phyloP scores from a whole-genome alignment of 495 filamentous ascomycete genomes.

The Lichenothelia convexa region DNA sequence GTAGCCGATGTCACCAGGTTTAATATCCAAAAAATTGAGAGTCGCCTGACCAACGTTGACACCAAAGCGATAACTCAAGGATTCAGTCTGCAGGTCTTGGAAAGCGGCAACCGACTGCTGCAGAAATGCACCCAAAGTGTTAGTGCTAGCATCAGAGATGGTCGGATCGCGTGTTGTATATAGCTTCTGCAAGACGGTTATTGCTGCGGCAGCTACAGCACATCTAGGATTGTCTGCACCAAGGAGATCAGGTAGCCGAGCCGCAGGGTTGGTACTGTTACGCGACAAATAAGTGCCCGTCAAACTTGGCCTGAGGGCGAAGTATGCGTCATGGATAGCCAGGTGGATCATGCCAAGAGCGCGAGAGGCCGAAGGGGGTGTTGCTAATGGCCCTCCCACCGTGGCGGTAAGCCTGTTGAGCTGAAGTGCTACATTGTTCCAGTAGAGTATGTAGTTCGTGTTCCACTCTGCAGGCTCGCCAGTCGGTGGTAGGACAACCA shows the following conservation, averaged over 20 bases:
- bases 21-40: slow-evolving; percentile 11
- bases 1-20: slow-evolving; percentile 6
- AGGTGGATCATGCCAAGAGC: slow-evolving; percentile 18
- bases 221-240: slow-evolving; percentile 13
- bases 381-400: slow-evolving; percentile 7
- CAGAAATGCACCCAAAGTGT: slow-evolving; percentile 7
- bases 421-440: slow-evolving; percentile 16
- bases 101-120: slow-evolving; percentile 3
- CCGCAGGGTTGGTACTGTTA: slow-evolving; percentile 4
- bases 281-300: slow-evolving; percentile 9
- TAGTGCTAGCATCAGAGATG: slow-evolving; percentile 7
- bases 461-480: slow-evolving; percentile 3
- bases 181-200: slow-evolving; percentile 13
- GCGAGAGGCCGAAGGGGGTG: background rate
- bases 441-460: slow-evolving; percentile 20
- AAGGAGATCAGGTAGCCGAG: slow-evolving; percentile 1
- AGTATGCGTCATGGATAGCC: slow-evolving; percentile 20
- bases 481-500: background rate
- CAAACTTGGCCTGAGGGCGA: slow-evolving; percentile 13
- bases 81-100: slow-evolving; percentile 10
- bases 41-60: slow-evolving; percentile 14
- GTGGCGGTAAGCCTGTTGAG: slow-evolving; percentile 14
- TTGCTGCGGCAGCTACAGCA: slow-evolving; percentile 19
- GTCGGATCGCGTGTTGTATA: slow-evolving; percentile 9
- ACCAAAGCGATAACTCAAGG: slow-evolving; percentile 14